phyloP scores from a whole-genome alignment of 2,329 filamentous ascomycete genomes.

The Fusarium nurragi region DNA sequence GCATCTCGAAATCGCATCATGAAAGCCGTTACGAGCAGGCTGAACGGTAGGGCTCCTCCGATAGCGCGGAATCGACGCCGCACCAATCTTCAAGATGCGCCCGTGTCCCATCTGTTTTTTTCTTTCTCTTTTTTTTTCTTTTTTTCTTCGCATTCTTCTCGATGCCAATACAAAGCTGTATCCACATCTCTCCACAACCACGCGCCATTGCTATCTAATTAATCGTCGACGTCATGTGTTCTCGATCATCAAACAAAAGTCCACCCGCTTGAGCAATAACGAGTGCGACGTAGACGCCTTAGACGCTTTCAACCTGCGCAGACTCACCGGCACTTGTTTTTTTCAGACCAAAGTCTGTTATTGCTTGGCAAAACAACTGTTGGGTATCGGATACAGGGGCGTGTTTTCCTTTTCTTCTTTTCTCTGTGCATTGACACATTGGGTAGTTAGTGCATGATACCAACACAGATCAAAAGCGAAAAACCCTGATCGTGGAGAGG shows the following conservation, averaged over 20 bases:
- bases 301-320: slow-evolving; percentile 3
- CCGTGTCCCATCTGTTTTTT: slow-evolving; percentile 3
- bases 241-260: slow-evolving; percentile 16
- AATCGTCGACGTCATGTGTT: slow-evolving; percentile 35
- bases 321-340: slow-evolving; percentile 14
- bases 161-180: not conserved
- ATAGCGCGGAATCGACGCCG: slow-evolving; percentile 11
- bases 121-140: not conserved
- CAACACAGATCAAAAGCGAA: slow-evolving; percentile 11
- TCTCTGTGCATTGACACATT: slow-evolving; percentile 2
- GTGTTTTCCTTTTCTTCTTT: slow-evolving; percentile 1
- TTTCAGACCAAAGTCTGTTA: slow-evolving; percentile 22
- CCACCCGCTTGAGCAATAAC: not conserved
- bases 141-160: slow-evolving; percentile 15
- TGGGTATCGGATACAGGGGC: not conserved
- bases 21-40: not conserved
- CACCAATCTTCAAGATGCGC: slow-evolving; percentile 3
- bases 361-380: not conserved
- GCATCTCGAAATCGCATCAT: not conserved
- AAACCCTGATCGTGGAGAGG: slow-evolving; percentile 35
- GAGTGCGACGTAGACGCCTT: not conserved
- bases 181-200: slow-evolving; percentile 19
- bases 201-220: slow-evolving; percentile 16
- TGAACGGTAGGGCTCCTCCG: slow-evolving; percentile 9
- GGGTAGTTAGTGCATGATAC: slow-evolving; percentile 24